phyloP scores from a whole-genome alignment of 202 grass and related monocot genomes.

The Digitaria exilis region DNA sequence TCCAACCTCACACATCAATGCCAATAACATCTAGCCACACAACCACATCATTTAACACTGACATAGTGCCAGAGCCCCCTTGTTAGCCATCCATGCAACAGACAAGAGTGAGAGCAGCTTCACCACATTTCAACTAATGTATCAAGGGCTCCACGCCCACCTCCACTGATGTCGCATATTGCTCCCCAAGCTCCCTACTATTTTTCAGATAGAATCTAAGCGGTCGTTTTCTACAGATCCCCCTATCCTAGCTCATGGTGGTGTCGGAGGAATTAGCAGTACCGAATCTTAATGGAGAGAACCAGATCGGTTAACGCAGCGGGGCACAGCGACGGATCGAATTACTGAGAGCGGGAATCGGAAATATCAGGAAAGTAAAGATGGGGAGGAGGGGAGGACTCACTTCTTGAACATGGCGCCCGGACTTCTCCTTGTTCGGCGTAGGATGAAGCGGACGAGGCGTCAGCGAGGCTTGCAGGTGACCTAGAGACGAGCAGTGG shows the following conservation, averaged over 20 bases:
- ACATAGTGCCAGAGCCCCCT: background rate
- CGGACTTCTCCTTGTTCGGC: slow-evolving; percentile 2
- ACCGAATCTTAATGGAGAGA: background rate
- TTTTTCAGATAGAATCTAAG: background rate
- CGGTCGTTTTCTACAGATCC: background rate
- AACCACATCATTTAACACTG: background rate
- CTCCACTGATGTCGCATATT: background rate
- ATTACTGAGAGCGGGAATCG: background rate
- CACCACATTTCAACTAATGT: background rate
- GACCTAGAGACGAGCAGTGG: background rate
- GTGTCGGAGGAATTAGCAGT: background rate
- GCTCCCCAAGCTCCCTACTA: background rate
- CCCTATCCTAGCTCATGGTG: background rate
- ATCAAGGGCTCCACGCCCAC: background rate
- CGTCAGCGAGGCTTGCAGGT: background rate
- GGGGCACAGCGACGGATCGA: background rate
- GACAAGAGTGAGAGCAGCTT: background rate
- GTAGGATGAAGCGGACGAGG: background rate
- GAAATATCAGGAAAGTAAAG: background rate
- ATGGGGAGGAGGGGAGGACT: slow-evolving; percentile 16
- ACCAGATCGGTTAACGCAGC: slow-evolving; percentile 19
- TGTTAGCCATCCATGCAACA: background rate
- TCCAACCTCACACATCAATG: background rate
- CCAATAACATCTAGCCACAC: background rate
- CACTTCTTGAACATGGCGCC: slow-evolving; percentile 76